Percentiles rank a stretch among this genome's conserved stretches.
These are phyloP conservation scores for Dactylorhiza incarnata DNA, from an alignment of 106 monocot species.

Conservation along the genomic window DNA sequence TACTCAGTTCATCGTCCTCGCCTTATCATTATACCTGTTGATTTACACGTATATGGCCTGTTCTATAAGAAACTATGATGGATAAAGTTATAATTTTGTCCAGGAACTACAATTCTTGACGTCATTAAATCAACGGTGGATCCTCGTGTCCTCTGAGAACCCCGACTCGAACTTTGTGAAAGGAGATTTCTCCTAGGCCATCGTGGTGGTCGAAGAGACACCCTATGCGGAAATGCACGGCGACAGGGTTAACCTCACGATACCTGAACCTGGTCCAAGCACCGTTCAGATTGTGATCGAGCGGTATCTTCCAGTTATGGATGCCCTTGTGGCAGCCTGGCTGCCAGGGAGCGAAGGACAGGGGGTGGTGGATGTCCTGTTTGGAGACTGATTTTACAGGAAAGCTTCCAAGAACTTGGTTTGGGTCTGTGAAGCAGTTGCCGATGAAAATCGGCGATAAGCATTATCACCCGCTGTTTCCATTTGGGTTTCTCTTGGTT, in stretches of 20 bases:
- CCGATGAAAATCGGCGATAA: conserved; percentile 61
- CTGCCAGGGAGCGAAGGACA: conserved; percentile 47
- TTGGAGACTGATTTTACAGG: conserved; percentile 63
- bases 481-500: conserved; percentile 52
- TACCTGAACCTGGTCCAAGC: conserved; percentile 29
- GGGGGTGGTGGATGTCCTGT: conserved; percentile 48
- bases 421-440: conserved; percentile 53
- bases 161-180: conserved; percentile 22
- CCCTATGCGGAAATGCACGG: conserved; percentile 46
- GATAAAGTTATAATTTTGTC: background rate
- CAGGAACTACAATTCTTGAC: conserved; percentile 62
- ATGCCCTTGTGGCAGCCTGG: conserved; percentile 59
- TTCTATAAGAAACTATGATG: background rate
- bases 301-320: conserved; percentile 24
- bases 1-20: too few relatives aligned
- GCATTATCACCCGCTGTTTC: conserved; percentile 56
- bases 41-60: background rate
- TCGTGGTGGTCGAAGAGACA: conserved; percentile 47
- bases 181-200: conserved; percentile 40
- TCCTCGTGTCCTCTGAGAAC: conserved; percentile 35
- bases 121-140: conserved; percentile 48
- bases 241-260: conserved; percentile 38
- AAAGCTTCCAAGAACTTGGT: conserved; percentile 57
- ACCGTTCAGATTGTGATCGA: conserved; percentile 41
- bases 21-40: background rate